A percentile compares a stretch with the other conserved stretches of the same genome.
These are phyloP conservation scores for Zymoseptoria passerinii DNA, from an alignment of 2,329 filamentous ascomycete species.

Conservation along the genomic window DNA sequence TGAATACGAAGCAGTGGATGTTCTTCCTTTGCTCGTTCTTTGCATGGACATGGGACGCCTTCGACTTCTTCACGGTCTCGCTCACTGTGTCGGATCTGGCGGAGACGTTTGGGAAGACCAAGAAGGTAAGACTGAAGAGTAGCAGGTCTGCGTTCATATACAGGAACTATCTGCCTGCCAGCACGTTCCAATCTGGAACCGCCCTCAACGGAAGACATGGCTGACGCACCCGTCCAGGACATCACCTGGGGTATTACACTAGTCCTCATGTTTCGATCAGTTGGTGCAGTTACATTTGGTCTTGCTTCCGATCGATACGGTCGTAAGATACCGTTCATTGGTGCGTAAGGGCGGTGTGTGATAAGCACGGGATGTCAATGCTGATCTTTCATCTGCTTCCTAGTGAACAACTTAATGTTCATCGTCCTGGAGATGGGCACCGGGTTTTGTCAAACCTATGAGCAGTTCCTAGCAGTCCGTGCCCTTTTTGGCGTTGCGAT, in stretches of 20 bases:
- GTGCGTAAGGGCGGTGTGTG: neutral
- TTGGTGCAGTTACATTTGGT: conserved; percentile 52
- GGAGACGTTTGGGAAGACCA: conserved; percentile 45
- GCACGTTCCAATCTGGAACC: too few species aligned
- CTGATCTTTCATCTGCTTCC: too few species aligned
- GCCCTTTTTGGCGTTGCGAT: conserved; percentile 57
- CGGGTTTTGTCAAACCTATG: conserved; percentile 51
- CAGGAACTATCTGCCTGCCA: too few species aligned
- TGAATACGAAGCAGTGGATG: conserved; percentile 51
- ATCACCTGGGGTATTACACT: conserved; percentile 53
- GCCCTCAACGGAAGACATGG: too few species aligned
- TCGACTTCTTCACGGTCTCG: conserved; percentile 57
- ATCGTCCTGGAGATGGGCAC: conserved; percentile 53
- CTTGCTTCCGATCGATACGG: conserved; percentile 28
- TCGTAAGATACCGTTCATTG: conserved; percentile 15
- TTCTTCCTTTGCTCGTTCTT: conserved; percentile 44
- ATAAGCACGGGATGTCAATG: too few species aligned
- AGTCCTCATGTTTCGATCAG: conserved; percentile 53
- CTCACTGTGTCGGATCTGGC: conserved; percentile 48
- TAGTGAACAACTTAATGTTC: conserved; percentile 53
- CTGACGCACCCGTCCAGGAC: conserved; percentile 25
- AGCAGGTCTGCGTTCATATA: too few species aligned
- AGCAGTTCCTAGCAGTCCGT: conserved; percentile 50
- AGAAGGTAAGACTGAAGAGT: conserved; percentile 26
- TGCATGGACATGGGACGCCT: conserved; percentile 49